phyloP scores from a whole-genome alignment of 2,329 filamentous ascomycete genomes.

The Hypoxylon rubiginosum region DNA sequence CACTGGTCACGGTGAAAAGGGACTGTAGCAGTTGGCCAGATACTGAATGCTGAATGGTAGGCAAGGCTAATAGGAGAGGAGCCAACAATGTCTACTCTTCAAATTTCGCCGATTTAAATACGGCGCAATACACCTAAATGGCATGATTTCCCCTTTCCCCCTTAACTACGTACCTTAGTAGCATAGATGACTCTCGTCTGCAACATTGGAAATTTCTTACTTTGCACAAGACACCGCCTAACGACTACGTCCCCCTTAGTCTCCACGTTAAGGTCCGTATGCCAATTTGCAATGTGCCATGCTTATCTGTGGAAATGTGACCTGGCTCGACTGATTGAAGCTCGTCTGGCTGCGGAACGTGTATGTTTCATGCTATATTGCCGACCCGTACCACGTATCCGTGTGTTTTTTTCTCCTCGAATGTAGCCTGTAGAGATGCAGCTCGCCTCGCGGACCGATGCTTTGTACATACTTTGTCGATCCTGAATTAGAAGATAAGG shows the following conservation, averaged over 20 bases:
- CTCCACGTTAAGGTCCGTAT: background rate
- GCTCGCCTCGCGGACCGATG: conserved; percentile 13
- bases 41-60: background rate
- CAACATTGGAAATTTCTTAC: no score
- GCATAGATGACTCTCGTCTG: no score
- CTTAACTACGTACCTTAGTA: no score
- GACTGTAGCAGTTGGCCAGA: background rate
- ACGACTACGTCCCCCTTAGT: no score
- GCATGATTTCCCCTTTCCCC: no score
- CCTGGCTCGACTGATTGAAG: background rate
- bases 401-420: background rate
- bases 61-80: background rate
- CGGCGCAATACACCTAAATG: background rate
- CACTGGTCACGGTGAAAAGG: no score
- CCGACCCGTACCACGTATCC: conserved; percentile 3
- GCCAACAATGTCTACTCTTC: background rate
- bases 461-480: conserved; percentile 5
- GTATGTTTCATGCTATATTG: conserved; percentile 1
- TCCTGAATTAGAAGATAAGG: conserved; percentile 7
- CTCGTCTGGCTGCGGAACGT: conserved; percentile 7
- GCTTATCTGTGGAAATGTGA: background rate
- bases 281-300: background rate
- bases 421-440: conserved; percentile 1
- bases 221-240: no score
- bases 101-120: background rate